Percentiles rank a stretch among this genome's conserved stretches.
phyloP scores from a whole-genome alignment of 352 stramenopile genomes.

The Blastocystis sp. region DNA sequence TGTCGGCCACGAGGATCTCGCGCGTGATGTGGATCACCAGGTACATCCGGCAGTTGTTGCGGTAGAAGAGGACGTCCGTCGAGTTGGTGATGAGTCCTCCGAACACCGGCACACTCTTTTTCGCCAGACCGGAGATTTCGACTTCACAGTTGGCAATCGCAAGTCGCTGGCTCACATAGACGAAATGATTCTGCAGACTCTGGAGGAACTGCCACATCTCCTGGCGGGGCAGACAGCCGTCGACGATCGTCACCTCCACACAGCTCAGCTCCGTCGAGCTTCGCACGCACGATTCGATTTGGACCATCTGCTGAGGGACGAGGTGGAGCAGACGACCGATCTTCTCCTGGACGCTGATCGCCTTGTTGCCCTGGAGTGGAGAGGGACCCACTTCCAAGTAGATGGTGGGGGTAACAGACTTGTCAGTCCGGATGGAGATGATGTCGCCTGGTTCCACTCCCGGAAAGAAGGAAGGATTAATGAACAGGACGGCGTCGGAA shows the following conservation, averaged over 20 bases:
- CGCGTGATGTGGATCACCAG: constrained; percentile 24
- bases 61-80: constrained; percentile 1
- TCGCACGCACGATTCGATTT: neutral
- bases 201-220: constrained; percentile 9
- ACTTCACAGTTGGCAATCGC: constrained; percentile 7
- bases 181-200: constrained; percentile 34
- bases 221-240: constrained; percentile 26
- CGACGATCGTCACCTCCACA: constrained; percentile 47
- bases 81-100: constrained; percentile 3
- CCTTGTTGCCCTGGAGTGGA: neutral
- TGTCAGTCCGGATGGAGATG: constrained; percentile 29
- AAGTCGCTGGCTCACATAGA: constrained; percentile 22
- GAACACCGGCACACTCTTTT: neutral
- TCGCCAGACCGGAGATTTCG: neutral
- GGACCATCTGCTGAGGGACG: neutral
- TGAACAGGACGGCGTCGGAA: neutral
- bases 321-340: constrained; percentile 2
- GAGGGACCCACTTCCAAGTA: constrained; percentile 31
- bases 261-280: neutral
- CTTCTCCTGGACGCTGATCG: constrained; percentile 42
- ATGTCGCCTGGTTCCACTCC: constrained; percentile 3
- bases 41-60: constrained; percentile 43
- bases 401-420: neutral
- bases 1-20: constrained; percentile 5
- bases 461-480: constrained; percentile 16